These are phyloP conservation scores for Stagonosporopsis rhizophila DNA, from an alignment of 2,329 filamentous ascomycete genomes.

Conservation along the genomic window DNA sequence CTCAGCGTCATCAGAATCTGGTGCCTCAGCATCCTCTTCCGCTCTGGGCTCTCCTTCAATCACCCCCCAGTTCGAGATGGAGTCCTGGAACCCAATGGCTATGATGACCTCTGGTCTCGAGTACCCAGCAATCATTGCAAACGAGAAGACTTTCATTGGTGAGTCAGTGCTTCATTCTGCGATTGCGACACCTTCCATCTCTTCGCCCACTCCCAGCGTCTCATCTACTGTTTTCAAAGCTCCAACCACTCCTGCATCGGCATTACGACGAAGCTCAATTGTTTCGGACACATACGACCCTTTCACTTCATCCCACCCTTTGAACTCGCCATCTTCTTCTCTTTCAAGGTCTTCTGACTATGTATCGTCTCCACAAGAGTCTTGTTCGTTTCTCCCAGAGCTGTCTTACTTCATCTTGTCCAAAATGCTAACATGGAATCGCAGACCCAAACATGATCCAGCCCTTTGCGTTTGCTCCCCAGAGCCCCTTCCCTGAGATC, in stretches of 20 bases:
- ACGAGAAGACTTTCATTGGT: slow-evolving; percentile 59
- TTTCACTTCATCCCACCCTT: neutral
- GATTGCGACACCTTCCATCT: slow-evolving; percentile 14
- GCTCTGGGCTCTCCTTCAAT: slow-evolving; percentile 62
- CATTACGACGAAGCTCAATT: slow-evolving; percentile 34
- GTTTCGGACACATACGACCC: slow-evolving; percentile 9
- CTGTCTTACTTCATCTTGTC: neutral
- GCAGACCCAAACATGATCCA: slow-evolving; percentile 67
- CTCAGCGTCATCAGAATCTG: slow-evolving; percentile 59
- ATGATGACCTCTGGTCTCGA: slow-evolving; percentile 67
- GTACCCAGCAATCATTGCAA: slow-evolving; percentile 56
- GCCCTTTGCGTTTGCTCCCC: slow-evolving; percentile 53
- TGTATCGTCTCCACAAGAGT: neutral
- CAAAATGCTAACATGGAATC: slow-evolving; percentile 22
- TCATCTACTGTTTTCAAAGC: slow-evolving; percentile 41
- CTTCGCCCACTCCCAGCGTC: slow-evolving; percentile 22
- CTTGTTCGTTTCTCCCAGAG: slow-evolving; percentile 50
- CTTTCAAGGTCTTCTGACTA: neutral
- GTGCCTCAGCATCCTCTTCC: slow-evolving; percentile 59
- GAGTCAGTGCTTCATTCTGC: slow-evolving; percentile 54
- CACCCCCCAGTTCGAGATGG: slow-evolving; percentile 64
- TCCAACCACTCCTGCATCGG: slow-evolving; percentile 50
- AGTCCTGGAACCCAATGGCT: slow-evolving; percentile 65
- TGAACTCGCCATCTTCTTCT: neutral
- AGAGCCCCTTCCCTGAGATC: slow-evolving; percentile 53